A percentile compares a stretch with the other conserved stretches of the same genome.
Conservation (phyloP, 2,329 filamentous ascomycete species). For the Fusarium nelsonii region DNA sequence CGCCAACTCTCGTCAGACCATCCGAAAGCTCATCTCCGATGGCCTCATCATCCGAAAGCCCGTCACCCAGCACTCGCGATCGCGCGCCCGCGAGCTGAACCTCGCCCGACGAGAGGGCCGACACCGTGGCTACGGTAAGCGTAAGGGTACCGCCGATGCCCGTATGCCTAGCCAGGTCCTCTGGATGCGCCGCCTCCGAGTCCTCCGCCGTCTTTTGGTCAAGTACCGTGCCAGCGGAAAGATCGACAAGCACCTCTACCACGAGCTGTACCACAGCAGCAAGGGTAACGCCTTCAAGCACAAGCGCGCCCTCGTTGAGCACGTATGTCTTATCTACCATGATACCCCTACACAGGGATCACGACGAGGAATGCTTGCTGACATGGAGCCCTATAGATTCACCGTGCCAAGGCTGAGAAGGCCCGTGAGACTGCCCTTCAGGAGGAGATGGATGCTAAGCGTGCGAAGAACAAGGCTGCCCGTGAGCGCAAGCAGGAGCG, state of each 20-base stretch:
- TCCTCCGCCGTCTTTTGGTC: slow-evolving; percentile 98
- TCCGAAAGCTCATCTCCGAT: slow-evolving; percentile 99
- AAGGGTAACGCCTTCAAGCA: slow-evolving; percentile 99
- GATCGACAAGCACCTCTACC: slow-evolving; percentile 99
- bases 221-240: slow-evolving; percentile 99
- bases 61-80: slow-evolving; percentile 99
- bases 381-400: slow-evolving; percentile 74
- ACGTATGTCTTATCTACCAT: slow-evolving; percentile 77
- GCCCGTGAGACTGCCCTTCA: slow-evolving; percentile 93
- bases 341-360: not conserved
- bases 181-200: slow-evolving; percentile 99
- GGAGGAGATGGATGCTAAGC: slow-evolving; percentile 99
- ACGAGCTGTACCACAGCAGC: slow-evolving; percentile 99
- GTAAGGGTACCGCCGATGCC: slow-evolving; percentile 99
- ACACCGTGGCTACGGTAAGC: slow-evolving; percentile 99
- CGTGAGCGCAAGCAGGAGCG: slow-evolving; percentile 98
- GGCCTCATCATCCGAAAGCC: slow-evolving; percentile 99
- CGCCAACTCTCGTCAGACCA: slow-evolving; percentile 99
- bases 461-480: slow-evolving; percentile 99
- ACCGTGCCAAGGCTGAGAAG: slow-evolving; percentile 99
- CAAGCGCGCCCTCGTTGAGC: slow-evolving; percentile 99
- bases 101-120: slow-evolving; percentile 93
- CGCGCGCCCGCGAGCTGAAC: slow-evolving; percentile 94
- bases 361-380: slow-evolving; percentile 20
- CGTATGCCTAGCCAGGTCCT: slow-evolving; percentile 99